Evolutionary conservation across 805 yeast species (phyloP).

Genomic region (Pichia californica): DNA sequence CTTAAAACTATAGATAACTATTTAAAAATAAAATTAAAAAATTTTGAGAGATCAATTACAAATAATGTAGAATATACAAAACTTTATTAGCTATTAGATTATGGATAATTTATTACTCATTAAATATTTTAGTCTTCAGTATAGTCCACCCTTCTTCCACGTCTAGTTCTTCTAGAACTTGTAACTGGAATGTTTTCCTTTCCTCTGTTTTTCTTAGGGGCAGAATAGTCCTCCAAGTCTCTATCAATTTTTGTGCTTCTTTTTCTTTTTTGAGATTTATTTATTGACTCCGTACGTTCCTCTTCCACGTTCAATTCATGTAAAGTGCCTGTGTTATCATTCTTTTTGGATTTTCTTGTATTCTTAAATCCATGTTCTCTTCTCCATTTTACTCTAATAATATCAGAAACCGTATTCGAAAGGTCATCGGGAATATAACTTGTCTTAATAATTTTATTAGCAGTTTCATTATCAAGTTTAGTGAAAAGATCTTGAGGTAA

Average conservation of each 20-base stretch:
- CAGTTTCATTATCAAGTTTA: constrained; percentile 30
- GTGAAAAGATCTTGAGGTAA: constrained; percentile 64
- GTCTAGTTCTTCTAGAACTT: constrained; percentile 2
- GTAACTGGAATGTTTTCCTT: not conserved
- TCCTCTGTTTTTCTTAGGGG: not conserved
- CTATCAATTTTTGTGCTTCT: not conserved
- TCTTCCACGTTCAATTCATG: not conserved
- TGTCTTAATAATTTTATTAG: constrained; percentile 52
- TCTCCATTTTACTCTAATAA: constrained; percentile 12
- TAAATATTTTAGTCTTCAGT: not conserved
- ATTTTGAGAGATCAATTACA: too few species aligned
- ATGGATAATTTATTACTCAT: too few species aligned
- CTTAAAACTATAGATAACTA: too few species aligned
- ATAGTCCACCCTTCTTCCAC: constrained; percentile 7
- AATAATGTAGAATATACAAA: too few species aligned
- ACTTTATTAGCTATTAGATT: too few species aligned
- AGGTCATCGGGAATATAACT: constrained; percentile 46
- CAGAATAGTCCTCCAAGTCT: not conserved
- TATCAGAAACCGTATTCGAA: not conserved
- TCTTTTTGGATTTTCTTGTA: not conserved
- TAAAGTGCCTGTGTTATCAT: not conserved
- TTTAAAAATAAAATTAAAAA: too few species aligned
- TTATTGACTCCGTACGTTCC: not conserved
- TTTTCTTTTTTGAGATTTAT: not conserved
- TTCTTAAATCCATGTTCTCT: not conserved